A percentile compares a stretch with the other conserved stretches of the same genome.
These are phyloP conservation scores for Filobasidium floriforme DNA, from an alignment of 768 basidiomycete species.

Conservation along the genomic window DNA sequence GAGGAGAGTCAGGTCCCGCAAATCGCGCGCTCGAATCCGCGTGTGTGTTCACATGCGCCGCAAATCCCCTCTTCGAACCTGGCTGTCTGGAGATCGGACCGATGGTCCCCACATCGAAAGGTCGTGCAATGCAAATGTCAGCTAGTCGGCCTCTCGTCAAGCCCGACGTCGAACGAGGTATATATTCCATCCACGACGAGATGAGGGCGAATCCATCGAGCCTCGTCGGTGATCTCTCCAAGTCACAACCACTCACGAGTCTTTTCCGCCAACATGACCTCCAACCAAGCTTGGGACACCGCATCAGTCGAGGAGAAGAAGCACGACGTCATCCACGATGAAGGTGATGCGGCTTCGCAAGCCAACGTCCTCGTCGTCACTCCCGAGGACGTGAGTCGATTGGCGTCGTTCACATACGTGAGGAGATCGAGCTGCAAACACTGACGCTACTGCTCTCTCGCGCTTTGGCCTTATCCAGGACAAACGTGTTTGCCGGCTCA, in stretches of 20 bases:
- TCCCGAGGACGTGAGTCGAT: constrained; percentile 37
- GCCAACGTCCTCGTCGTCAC: constrained; percentile 28
- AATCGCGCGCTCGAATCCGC: too few species aligned
- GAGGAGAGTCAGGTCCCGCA: too few species aligned
- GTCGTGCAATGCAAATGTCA: too few species aligned
- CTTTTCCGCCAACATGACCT: neutral
- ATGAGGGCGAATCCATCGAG: too few species aligned
- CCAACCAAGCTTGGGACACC: neutral
- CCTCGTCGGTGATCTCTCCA: too few species aligned
- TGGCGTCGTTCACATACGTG: neutral
- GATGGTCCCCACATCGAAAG: too few species aligned
- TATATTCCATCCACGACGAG: too few species aligned
- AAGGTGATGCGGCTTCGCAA: neutral
- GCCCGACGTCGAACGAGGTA: too few species aligned
- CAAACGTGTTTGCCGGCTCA: constrained; percentile 29
- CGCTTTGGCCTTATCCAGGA: constrained; percentile 1
- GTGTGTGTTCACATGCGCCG: too few species aligned
- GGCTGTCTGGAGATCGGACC: too few species aligned
- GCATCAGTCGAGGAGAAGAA: constrained; percentile 12
- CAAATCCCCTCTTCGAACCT: too few species aligned
- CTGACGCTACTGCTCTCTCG: neutral
- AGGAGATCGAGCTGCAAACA: neutral
- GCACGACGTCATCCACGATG: constrained; percentile 11
- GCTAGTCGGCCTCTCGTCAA: too few species aligned
- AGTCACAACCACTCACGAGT: neutral